Base-by-base conservation (phyloP, 371 early-diverging fungal species). In the Rhizomucor pusillus region DNA sequence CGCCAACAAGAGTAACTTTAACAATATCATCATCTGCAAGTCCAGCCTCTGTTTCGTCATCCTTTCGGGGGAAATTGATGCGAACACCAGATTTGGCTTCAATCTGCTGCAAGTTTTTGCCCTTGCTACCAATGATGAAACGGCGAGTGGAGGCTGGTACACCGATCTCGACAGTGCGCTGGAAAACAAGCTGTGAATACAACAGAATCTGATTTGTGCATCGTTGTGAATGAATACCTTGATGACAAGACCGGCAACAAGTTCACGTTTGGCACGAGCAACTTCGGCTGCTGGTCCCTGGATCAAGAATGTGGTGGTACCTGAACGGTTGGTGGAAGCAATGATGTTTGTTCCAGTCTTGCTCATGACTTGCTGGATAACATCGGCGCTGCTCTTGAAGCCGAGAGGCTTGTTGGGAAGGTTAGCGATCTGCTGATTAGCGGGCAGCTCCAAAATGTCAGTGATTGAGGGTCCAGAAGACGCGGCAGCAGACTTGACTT, bases 51-150 rank as follows among this genome's bases (percentile, higher is more conserved):
- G 78, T 79, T 35, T 70, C 79, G 14, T 77, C 85, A 16, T 75
- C 72, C 43, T 69, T 68, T 29, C 87, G 81, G 25, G 81, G 83
- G 36, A 95, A 77, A 47, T 83, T 75, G 65, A 98, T 89, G 9
- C 68, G 65, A n/a, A 92, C 89, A 51, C 84, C 79, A 5, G 96
- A 93, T 54, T 84, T 84, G 16, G 63, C 60, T 61, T 86, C 89
- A 54, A 98, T 87, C 39, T 74, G 74, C 65, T 85, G 77, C 50
- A 96, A 73, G 22, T 84, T 92, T 43, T 81, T 69, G 35, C 97
- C 96, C 59, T 88, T 89, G 40, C 87, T 65, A 53, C 98, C 98
- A 35, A 95, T 77, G 25, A 98, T 79, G 69, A 85, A 89, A 18
- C 90, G 85, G 54, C 93, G 88, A 16, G 85, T 90, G 43, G 83